phyloP scores from a whole-genome alignment of 2,329 filamentous ascomycete species.

The Exophiala lecanii-corni region DNA sequence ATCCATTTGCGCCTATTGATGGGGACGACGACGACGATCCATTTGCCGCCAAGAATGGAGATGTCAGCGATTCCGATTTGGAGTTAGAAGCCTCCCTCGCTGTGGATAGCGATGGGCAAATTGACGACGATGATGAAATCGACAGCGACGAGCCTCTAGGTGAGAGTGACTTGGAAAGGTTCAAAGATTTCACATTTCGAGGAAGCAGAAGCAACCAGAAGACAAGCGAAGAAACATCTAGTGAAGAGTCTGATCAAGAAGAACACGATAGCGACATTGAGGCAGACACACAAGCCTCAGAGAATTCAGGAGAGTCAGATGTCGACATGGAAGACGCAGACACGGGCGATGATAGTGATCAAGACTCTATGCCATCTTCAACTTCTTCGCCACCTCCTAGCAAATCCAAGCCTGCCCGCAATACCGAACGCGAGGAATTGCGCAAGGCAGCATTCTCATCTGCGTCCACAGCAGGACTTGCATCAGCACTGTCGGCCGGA shows the following conservation, averaged over 20 bases:
- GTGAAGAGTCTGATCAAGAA: slow-evolving; percentile 27
- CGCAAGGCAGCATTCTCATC: slow-evolving; percentile 60
- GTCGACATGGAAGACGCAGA: slow-evolving; percentile 34
- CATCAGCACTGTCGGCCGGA: slow-evolving; percentile 60
- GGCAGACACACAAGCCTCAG: slow-evolving; percentile 7
- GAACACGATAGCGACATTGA: slow-evolving; percentile 27
- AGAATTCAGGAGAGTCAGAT: slow-evolving; percentile 28
- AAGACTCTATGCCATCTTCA: slow-evolving; percentile 26
- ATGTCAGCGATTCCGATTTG: slow-evolving; percentile 13
- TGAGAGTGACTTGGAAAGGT: slow-evolving; percentile 25
- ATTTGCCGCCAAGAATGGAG: slow-evolving; percentile 10
- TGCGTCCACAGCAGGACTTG: slow-evolving; percentile 59
- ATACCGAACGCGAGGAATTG: slow-evolving; percentile 52
- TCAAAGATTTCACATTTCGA: slow-evolving; percentile 24
- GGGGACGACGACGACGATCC: slow-evolving; percentile 28
- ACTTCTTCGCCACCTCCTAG: slow-evolving; percentile 23
- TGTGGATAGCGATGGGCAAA: slow-evolving; percentile 19
- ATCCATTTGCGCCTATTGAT: slow-evolving; percentile 22
- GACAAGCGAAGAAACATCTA: slow-evolving; percentile 13
- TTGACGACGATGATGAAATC: slow-evolving; percentile 29
- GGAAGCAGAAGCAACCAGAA: slow-evolving; percentile 22
- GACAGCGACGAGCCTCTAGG: slow-evolving; percentile 29
- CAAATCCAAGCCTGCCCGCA: slow-evolving; percentile 7
- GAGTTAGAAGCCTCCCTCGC: slow-evolving; percentile 21
- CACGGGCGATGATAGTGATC: slow-evolving; percentile 30